Evolutionary conservation across 306 rosid genomes (phyloP).

Genomic region (Begonia loranthoides): DNA sequence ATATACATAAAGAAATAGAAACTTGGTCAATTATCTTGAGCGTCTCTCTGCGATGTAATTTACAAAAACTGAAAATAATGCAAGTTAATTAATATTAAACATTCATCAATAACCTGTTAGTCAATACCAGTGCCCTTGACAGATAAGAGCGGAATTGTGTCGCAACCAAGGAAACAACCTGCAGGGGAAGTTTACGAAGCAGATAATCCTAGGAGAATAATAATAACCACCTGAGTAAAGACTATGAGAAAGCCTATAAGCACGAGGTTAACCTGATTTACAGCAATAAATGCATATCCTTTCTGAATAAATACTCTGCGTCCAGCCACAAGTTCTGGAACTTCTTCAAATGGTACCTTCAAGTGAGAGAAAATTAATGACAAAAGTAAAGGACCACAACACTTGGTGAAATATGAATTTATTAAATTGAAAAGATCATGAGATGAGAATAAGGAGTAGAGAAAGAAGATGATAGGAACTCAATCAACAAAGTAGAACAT

Average conservation of each 20-base stretch:
- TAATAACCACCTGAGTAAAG: conserved; percentile 7
- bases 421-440: too few species aligned
- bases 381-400: conserved; percentile 2
- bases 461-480: too few species aligned
- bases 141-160: conserved; percentile 72
- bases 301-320: conserved; percentile 63
- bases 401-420: too few species aligned
- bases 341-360: conserved; percentile 93
- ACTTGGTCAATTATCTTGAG: too few species aligned
- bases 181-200: neutral
- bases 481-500: too few species aligned
- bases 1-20: too few species aligned
- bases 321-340: conserved; percentile 87
- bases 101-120: conserved; percentile 55
- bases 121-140: conserved; percentile 67
- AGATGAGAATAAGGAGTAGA: too few species aligned
- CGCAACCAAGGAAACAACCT: conserved; percentile 76
- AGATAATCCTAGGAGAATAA: neutral
- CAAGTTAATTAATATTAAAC: neutral
- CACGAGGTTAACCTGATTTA: conserved; percentile 54
- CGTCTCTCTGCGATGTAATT: too few species aligned
- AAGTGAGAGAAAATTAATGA: conserved; percentile 5
- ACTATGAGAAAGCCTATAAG: conserved; percentile 7
- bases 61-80: too few species aligned
- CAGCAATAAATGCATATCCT: conserved; percentile 77